Base-by-base conservation (phyloP, 805 yeast species). In the Kodamaea kakaduensis region DNA sequence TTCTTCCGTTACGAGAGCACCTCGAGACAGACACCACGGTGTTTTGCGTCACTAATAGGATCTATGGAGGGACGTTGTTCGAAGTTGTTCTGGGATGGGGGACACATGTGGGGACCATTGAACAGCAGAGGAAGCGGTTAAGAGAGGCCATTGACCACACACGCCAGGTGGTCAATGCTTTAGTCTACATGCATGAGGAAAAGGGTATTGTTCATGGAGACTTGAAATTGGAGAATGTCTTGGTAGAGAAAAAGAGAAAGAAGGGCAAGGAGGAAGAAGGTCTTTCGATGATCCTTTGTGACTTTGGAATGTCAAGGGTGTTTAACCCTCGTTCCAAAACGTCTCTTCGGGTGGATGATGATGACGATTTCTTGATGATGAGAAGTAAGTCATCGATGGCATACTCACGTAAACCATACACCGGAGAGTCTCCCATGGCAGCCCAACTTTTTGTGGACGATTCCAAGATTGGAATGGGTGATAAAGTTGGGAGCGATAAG, bases 171-270 rank as follows among this genome's bases (percentile, higher is more conserved):
- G 69, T 75, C 3, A 54, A 63, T 9, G 89, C 83, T 0, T 53
- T 86, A 9, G 48, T 61, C 34, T 84, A 81, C 52, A 66, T 87
- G 74, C 73, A 71, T 42, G 64, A 69, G 5, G 60, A 55, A 12
- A 60, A 62, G 46, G 75, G 79, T 1, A 67, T 84, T 20, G 84
- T 81, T 6, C 96, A 86, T 50, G 89, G 95, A 2, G 96, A 86
- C 59, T 56, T 86, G 31, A 86, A 86, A 58, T 66, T 86, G 28
- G 96, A 86, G 48, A 86, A 86, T 51, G 84, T 90, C 42, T 61
- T 86, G 28, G 55, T 85, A 17, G 79, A 79, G 24, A 38, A 47
- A 6, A 61, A 26, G 9, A 6, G 9, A 5, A 12, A 16, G 9
- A 15, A 9, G 19, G 29, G 12, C 19, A 26, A 15, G 12, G 19